Conservation (phyloP, 2,329 filamentous ascomycete genomes). For the Trichophyton mentagrophytes region DNA sequence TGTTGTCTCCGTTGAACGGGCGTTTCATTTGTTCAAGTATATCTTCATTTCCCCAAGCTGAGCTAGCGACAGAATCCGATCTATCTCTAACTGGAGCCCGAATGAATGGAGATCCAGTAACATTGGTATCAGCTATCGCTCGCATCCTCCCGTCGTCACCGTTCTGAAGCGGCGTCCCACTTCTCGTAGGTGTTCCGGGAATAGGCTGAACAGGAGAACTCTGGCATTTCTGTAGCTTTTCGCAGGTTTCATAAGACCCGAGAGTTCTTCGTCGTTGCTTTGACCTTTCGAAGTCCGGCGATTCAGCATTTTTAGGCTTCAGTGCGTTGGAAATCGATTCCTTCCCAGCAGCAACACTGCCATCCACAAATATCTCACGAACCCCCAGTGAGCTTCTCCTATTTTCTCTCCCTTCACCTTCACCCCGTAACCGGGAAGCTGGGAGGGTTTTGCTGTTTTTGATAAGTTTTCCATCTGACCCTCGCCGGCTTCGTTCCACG, state of each 20-base stretch:
- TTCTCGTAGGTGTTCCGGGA: conserved; percentile 19
- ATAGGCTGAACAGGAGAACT: conserved; percentile 22
- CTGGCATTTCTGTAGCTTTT: conserved; percentile 20
- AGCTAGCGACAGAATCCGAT: background rate
- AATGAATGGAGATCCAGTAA: conserved; percentile 38
- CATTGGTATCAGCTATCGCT: conserved; percentile 21
- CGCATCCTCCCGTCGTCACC: conserved; percentile 14
- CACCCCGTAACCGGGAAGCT: background rate
- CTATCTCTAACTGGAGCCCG: conserved; percentile 27
- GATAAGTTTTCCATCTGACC: background rate
- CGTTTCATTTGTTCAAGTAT: background rate
- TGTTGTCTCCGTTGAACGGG: background rate
- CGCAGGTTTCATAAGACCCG: background rate
- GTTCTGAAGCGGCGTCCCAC: conserved; percentile 18
- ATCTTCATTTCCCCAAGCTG: conserved; percentile 1
- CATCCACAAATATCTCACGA: conserved; percentile 1
- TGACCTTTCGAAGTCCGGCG: background rate
- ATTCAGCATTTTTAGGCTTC: background rate
- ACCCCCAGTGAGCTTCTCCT: background rate
- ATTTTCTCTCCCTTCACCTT: conserved; percentile 10
- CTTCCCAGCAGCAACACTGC: background rate
- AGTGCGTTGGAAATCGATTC: background rate
- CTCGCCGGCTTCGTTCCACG: background rate
- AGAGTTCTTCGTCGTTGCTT: background rate
- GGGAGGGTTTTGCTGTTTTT: background rate